A percentile compares a stretch with the other conserved stretches of the same genome.
Evolutionary conservation across 2,329 filamentous ascomycete genomes (phyloP).

Genomic region (Fusarium nodosum): DNA sequence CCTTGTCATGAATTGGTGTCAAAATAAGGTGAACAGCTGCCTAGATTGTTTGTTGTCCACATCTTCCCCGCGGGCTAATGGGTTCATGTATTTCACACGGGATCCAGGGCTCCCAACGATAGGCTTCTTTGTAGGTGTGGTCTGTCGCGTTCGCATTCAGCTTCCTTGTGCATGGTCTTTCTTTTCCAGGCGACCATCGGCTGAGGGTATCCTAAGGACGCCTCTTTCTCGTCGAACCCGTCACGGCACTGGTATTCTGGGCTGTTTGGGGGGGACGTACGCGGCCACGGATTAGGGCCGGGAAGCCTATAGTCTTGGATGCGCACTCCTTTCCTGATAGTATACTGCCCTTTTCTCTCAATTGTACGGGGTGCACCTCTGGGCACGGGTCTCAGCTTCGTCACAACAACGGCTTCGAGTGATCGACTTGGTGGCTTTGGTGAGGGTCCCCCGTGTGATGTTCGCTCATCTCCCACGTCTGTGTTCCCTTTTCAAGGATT

Average conservation of each 20-base stretch:
- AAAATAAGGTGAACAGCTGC: constrained; percentile 2
- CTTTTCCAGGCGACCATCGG: constrained; percentile 14
- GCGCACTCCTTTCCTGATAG: constrained; percentile 50
- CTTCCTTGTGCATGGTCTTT: neutral
- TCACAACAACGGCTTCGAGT: neutral
- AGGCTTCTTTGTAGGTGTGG: constrained; percentile 7
- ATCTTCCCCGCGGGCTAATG: neutral
- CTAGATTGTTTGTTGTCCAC: neutral
- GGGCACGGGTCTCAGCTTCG: constrained; percentile 47
- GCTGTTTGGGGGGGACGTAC: constrained; percentile 13
- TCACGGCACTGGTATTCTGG: constrained; percentile 51
- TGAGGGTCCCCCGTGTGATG: neutral
- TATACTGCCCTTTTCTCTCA: constrained; percentile 48
- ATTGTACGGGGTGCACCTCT: constrained; percentile 46
- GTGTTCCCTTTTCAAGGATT: neutral
- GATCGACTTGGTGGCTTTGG: neutral
- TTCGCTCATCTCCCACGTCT: neutral
- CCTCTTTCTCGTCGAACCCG: constrained; percentile 49
- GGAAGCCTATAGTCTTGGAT: constrained; percentile 51
- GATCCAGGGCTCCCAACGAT: constrained; percentile 15
- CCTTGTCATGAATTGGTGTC: constrained; percentile 45
- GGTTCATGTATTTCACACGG: neutral
- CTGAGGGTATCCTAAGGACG: constrained; percentile 26
- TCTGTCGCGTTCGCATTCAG: neutral
- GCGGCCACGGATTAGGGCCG: neutral